Conservation (phyloP, 768 basidiomycete genomes). For the Ramaria sp. region DNA sequence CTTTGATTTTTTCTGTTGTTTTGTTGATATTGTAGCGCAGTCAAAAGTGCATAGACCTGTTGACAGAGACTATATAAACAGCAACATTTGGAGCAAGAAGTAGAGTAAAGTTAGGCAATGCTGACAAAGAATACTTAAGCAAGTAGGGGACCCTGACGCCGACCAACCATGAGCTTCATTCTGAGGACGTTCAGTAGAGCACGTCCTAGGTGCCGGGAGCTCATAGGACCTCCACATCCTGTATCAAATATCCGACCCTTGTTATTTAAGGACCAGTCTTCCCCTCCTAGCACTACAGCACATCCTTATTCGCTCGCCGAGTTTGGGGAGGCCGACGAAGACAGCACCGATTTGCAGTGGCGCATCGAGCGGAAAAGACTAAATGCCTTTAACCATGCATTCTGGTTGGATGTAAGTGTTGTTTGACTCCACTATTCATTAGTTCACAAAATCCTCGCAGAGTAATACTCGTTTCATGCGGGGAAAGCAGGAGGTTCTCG, state of each 20-base stretch:
- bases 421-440: not conserved
- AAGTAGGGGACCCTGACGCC: too few relatives aligned
- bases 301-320: conserved; percentile 78
- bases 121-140: not conserved
- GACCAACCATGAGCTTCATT: not conserved
- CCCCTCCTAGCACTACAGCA: conserved; percentile 19
- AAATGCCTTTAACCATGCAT: conserved; percentile 65
- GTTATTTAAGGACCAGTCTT: conserved; percentile 50
- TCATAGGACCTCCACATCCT: conserved; percentile 66
- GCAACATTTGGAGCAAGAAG: too few relatives aligned
- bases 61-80: too few relatives aligned
- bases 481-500: conserved; percentile 49
- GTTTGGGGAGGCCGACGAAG: conserved; percentile 34
- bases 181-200: not conserved
- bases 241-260: conserved; percentile 72
- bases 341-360: conserved; percentile 49
- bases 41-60: too few relatives aligned
- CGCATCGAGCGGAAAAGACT: conserved; percentile 60
- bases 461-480: conserved; percentile 73
- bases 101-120: too few relatives aligned
- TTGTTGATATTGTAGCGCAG: too few relatives aligned
- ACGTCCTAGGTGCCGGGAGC: conserved; percentile 16
- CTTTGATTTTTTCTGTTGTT: not conserved
- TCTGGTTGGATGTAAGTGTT: conserved; percentile 71
- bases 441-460: conserved; percentile 26